Evolutionary conservation across 768 basidiomycete genomes (phyloP), one percentile per base, ranked within the genome.

Genomic region (Agrocybe chaxingu): DNA sequence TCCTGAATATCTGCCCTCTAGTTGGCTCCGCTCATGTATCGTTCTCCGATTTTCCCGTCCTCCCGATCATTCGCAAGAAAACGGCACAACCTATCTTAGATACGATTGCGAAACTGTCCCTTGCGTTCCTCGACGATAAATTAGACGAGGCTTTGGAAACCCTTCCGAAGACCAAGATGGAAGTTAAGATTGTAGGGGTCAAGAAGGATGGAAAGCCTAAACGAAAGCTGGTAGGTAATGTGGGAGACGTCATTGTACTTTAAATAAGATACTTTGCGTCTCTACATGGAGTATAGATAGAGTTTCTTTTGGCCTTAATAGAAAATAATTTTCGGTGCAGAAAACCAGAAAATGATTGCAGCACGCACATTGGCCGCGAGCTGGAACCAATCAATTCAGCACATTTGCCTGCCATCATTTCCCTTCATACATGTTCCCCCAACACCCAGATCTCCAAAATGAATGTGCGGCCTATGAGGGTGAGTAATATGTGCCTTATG

Each of bases 31-130:
- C 63, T 32, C 79, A 81, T 51, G 58, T 63, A 29, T 70, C 70
- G 3, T 79, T 79, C 57, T 79, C 78, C 7, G 79, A 81, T 50
- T 76, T 75, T 44, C 68, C 68, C 7, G 57, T 71, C 2, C 67
- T 79, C 18, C 77, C 77, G n/a, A 19, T 76, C 7, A 53, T 76
- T 31, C 57, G 66, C 18, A 69, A 60, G 16, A 66, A 66, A 42
- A 48, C 57, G 5, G 70, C 72, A 7, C 49, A 57, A 10, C 63
- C 48, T 5, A 57, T 77, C 9, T 62, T 76, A 42, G 61, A 73
- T 38, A 61, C 62, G 4, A 71, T 75, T 13, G 54, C 65, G 4
- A 61, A 54, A 12, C 54, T 78, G 8, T 74, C 75, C 8, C 55
- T 76, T 29, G 69, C 70, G 29, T 81, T 78, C 54, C 55, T 81